Conservation (phyloP, 306 rosid species). For the Quercus alba region DNA sequence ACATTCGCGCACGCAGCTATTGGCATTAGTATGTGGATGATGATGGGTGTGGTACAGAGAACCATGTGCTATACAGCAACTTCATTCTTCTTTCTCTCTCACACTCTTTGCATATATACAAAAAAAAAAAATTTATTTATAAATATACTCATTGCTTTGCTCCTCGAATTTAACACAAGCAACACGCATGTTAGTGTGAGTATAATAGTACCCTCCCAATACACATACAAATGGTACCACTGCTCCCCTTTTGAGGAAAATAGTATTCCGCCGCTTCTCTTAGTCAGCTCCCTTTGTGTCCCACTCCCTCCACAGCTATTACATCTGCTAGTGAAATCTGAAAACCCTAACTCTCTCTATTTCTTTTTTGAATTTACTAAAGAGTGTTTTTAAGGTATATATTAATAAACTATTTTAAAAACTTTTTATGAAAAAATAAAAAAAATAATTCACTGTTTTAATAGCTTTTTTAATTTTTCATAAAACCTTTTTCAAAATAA, state of each 20-base stretch:
- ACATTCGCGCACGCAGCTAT: slow-evolving; percentile 31
- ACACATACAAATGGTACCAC: neutral
- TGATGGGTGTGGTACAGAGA: slow-evolving; percentile 27
- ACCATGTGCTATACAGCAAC: slow-evolving; percentile 41
- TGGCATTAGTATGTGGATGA: slow-evolving; percentile 38
- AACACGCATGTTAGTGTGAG: slow-evolving; percentile 30
- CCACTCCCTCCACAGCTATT: neutral
- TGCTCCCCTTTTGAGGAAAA: slow-evolving; percentile 44
- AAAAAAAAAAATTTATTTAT: too few relatives aligned
- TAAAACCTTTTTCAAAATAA: too few relatives aligned
- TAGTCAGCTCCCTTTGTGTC: slow-evolving; percentile 10
- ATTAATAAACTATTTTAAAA: too few relatives aligned
- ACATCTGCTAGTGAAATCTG: too few relatives aligned
- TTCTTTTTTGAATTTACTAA: too few relatives aligned
- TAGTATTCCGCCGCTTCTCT: slow-evolving; percentile 7
- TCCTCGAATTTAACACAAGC: slow-evolving; percentile 32
- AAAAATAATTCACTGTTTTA: too few relatives aligned
- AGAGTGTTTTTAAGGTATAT: fast-evolving
- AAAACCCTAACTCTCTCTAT: too few relatives aligned
- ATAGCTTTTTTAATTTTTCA: too few relatives aligned
- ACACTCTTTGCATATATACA: neutral
- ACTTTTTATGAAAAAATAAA: too few relatives aligned
- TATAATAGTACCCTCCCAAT: slow-evolving; percentile 4
- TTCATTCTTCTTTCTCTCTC: neutral
- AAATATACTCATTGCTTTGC: neutral